These are phyloP conservation scores for Ormosia semicastrata DNA, from an alignment of 306 rosid genomes.

Conservation along the genomic window DNA sequence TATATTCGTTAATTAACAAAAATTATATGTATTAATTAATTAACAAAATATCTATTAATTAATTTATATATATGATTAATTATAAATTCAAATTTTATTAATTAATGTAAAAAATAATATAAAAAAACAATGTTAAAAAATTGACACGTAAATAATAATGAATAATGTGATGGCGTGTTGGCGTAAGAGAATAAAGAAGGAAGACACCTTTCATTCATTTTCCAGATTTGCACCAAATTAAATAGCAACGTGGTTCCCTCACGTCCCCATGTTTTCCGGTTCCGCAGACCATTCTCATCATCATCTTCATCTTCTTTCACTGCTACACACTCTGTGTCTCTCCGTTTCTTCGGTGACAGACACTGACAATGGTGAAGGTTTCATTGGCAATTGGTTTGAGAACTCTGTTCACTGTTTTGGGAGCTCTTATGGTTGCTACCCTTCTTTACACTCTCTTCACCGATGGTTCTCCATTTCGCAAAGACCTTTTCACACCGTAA, in stretches of 20 bases:
- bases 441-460: constrained; percentile 54
- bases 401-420: constrained; percentile 46
- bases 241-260: constrained; percentile 25
- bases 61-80: no score
- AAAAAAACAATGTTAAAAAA: no score
- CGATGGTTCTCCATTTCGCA: constrained; percentile 70
- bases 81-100: no score
- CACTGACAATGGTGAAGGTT: constrained; percentile 46
- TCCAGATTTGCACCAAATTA: no score
- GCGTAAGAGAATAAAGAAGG: no score
- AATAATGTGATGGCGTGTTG: no score
- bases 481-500: constrained; percentile 66
- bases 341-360: background rate
- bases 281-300: background rate
- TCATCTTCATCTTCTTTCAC: background rate
- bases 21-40: no score
- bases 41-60: no score
- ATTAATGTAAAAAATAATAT: no score
- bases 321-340: background rate
- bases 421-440: constrained; percentile 48
- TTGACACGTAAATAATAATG: no score
- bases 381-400: constrained; percentile 40
- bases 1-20: no score
- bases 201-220: no score
- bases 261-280: background rate